Conservation (phyloP, 1,139 yeast genomes). For the Saccharomycopsis hybrid region DNA sequence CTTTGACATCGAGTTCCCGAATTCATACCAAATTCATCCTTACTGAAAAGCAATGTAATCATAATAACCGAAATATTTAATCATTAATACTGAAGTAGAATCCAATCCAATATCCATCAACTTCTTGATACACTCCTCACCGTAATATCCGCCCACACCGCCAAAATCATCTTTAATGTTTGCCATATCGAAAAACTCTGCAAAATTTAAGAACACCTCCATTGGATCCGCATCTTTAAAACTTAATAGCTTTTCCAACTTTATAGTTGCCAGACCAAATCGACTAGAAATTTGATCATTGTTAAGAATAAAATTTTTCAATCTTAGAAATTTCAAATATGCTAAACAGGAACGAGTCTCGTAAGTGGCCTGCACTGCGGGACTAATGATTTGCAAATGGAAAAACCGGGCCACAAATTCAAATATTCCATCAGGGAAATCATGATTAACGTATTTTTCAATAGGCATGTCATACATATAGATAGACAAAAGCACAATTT, state of each 20-base stretch:
- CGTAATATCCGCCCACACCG: too few species aligned
- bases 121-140: neutral
- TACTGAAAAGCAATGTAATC: constrained; percentile 6
- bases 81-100: neutral
- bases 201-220: too few species aligned
- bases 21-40: too few species aligned
- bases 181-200: too few species aligned
- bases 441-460: neutral
- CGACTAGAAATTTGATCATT: neutral
- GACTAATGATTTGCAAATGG: constrained; percentile 2
- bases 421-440: constrained; percentile 8
- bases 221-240: too few species aligned
- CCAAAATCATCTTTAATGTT: too few species aligned
- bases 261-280: too few species aligned
- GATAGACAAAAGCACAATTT: too few species aligned
- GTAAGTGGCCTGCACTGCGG: neutral
- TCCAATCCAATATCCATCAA: constrained; percentile 1
- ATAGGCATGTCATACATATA: constrained; percentile 11
- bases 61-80: constrained; percentile 3
- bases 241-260: constrained; percentile 1
- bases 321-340: constrained; percentile 12
- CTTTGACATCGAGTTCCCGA: too few species aligned
- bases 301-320: constrained; percentile 11
- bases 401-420: constrained; percentile 4
- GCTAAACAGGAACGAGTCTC: constrained; percentile 4